These are phyloP conservation scores for Batkoa obscura DNA, from an alignment of 371 early-diverging fungal genomes.

Conservation along the genomic window DNA sequence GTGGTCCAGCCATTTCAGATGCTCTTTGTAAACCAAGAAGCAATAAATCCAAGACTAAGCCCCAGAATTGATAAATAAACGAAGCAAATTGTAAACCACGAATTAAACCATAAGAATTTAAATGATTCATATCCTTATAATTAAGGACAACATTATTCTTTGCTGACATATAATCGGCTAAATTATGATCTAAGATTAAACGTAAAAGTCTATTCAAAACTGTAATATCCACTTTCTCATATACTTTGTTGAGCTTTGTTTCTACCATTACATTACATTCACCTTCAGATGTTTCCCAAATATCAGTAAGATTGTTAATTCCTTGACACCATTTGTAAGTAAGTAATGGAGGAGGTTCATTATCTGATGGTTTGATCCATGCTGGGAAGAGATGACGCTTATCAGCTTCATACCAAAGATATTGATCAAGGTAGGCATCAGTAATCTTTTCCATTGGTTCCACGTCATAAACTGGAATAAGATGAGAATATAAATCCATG, in stretches of 20 bases:
- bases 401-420: slow-evolving; percentile 93
- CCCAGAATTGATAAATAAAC: slow-evolving; percentile 96
- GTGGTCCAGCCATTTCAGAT: slow-evolving; percentile 91
- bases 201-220: slow-evolving; percentile 87
- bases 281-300: slow-evolving; percentile 82
- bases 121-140: slow-evolving; percentile 99
- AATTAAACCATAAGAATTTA: slow-evolving; percentile 91
- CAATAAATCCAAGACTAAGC: slow-evolving; percentile 85
- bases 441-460: slow-evolving; percentile 97
- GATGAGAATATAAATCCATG: slow-evolving; percentile 89
- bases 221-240: slow-evolving; percentile 95
- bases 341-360: slow-evolving; percentile 89
- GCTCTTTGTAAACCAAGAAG: slow-evolving; percentile 92
- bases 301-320: slow-evolving; percentile 84
- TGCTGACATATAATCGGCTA: slow-evolving; percentile 98
- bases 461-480: slow-evolving; percentile 92
- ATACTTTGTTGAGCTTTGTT: slow-evolving; percentile 73
- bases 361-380: slow-evolving; percentile 96
- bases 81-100: slow-evolving; percentile 96
- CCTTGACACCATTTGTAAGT: slow-evolving; percentile 98
- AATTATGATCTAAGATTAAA: slow-evolving; percentile 91
- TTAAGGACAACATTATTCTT: slow-evolving; percentile 93
- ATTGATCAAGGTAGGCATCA: slow-evolving; percentile 97
- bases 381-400: slow-evolving; percentile 81
- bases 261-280: slow-evolving; percentile 92